phyloP scores from a whole-genome alignment of 805 yeast genomes.

The Zygotorulaspora florentina region DNA sequence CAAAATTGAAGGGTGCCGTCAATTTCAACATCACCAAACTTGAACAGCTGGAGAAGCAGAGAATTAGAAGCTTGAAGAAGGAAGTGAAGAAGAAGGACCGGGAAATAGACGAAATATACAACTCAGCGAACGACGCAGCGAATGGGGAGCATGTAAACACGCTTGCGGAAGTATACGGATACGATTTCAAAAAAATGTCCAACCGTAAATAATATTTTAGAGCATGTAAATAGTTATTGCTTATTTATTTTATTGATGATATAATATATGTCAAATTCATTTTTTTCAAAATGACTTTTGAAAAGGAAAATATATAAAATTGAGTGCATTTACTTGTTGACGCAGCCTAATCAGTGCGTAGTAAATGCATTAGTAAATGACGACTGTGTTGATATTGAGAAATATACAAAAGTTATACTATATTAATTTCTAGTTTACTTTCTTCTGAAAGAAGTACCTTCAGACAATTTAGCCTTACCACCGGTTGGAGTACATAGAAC shows the following conservation, averaged over 20 bases:
- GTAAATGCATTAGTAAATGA: conserved; percentile 3
- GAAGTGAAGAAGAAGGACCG: conserved; percentile 19
- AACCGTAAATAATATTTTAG: conserved; percentile 1
- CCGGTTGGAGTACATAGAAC: conserved; percentile 99
- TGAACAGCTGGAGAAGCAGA: conserved; percentile 24
- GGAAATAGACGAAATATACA: conserved; percentile 18
- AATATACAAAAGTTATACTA: conserved; percentile 9
- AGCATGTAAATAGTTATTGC: background rate
- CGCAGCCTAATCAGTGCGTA: background rate
- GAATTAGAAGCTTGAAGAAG: conserved; percentile 19
- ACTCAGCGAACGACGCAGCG: conserved; percentile 4
- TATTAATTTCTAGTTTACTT: conserved; percentile 53
- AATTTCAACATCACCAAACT: conserved; percentile 26
- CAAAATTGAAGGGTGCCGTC: conserved; percentile 36
- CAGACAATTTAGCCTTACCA: conserved; percentile 99
- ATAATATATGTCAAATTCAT: background rate
- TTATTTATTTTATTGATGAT: background rate
- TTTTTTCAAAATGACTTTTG: background rate
- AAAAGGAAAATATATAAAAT: background rate
- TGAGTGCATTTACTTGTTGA: background rate
- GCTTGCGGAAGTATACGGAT: conserved; percentile 17
- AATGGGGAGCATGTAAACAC: conserved; percentile 12
- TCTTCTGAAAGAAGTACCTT: conserved; percentile 99
- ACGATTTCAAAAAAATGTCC: conserved; percentile 14
- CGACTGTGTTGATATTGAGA: conserved; percentile 11